phyloP scores from a whole-genome alignment of 257 asterid species.

The Capsicum baccatum region DNA sequence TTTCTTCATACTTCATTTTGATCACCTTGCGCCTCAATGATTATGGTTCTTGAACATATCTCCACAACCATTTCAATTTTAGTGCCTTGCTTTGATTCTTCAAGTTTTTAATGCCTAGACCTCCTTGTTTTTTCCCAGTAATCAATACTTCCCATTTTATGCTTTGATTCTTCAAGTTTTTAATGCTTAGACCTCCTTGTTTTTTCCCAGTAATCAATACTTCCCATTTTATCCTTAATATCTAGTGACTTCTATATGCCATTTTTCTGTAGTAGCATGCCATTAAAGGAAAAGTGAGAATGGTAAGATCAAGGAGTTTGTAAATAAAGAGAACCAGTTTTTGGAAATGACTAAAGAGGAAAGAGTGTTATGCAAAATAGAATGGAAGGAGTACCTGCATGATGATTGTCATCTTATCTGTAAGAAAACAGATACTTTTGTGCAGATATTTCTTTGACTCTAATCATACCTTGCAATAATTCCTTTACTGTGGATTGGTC shows the following conservation, averaged over 20 bases:
- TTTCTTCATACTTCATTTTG: too few relatives aligned
- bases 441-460: too few relatives aligned
- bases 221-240: neutral
- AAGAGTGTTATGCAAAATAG: neutral
- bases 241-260: neutral
- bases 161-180: too few relatives aligned
- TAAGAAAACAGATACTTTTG: neutral
- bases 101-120: too few relatives aligned
- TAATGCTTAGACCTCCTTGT: too few relatives aligned
- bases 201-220: too few relatives aligned
- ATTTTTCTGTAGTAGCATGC: slow-evolving; percentile 3
- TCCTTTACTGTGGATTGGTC: slow-evolving; percentile 2
- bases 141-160: too few relatives aligned
- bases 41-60: too few relatives aligned
- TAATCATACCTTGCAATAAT: neutral
- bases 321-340: neutral
- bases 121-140: too few relatives aligned
- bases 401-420: neutral
- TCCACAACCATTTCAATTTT: too few relatives aligned
- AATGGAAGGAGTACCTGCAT: neutral
- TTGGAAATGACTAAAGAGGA: neutral
- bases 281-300: neutral
- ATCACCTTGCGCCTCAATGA: too few relatives aligned
- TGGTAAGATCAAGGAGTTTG: neutral
- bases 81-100: too few relatives aligned